Conservation (phyloP, 495 filamentous ascomycete genomes). For the Xylaria castorea region DNA sequence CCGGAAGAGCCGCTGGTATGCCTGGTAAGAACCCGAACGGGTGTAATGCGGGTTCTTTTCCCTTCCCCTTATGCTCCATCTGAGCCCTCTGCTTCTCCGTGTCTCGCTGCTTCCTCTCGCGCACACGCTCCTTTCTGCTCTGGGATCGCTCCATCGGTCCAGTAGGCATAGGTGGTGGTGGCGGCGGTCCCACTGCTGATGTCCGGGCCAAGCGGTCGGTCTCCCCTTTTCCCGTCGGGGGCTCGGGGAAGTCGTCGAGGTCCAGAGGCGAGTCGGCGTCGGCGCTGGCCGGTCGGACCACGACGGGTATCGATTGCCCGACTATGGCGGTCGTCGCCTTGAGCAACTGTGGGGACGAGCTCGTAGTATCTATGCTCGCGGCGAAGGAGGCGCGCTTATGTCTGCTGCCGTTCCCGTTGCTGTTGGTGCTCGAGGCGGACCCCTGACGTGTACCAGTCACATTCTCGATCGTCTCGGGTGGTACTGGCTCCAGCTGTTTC, state of each 20-base stretch:
- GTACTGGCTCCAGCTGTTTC: background rate
- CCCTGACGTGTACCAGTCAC: background rate
- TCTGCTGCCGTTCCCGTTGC: background rate
- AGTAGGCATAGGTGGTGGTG: conserved; percentile 19
- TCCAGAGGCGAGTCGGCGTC: conserved; percentile 33
- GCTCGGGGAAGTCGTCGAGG: conserved; percentile 25
- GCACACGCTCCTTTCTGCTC: conserved; percentile 35
- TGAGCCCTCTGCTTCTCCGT: conserved; percentile 32
- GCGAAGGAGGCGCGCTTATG: conserved; percentile 34
- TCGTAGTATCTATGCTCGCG: conserved; percentile 38
- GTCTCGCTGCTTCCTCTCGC: conserved; percentile 40
- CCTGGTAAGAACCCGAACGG: no score
- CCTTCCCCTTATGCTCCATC: conserved; percentile 17
- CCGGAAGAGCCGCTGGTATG: no score
- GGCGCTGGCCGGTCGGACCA: conserved; percentile 30
- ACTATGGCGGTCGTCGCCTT: conserved; percentile 39
- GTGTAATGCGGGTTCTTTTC: background rate
- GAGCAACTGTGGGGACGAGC: conserved; percentile 33
- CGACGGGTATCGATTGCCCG: conserved; percentile 36
- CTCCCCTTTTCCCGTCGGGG: background rate
- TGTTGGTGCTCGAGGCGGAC: conserved; percentile 5
- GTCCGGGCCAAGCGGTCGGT: background rate
- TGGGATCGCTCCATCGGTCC: conserved; percentile 2
- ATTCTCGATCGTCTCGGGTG: background rate
- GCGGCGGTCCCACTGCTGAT: conserved; percentile 11